These are phyloP conservation scores for Cystobasidiaceae sp. DNA, from an alignment of 1,284 basidiomycete genomes.

Conservation along the genomic window DNA sequence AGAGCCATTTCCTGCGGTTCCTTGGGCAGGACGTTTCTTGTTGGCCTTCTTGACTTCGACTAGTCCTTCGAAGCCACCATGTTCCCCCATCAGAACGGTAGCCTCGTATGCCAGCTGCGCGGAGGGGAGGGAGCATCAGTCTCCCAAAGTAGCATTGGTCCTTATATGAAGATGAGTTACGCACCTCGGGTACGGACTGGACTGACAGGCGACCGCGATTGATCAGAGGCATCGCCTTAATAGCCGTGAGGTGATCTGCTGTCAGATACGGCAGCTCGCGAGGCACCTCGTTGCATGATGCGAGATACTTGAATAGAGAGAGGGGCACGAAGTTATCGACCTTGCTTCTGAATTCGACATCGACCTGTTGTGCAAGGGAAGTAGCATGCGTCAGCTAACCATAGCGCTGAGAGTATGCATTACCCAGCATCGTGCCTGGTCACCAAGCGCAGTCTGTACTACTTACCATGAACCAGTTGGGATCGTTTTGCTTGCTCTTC, in stretches of 20 bases:
- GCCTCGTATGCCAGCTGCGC: conserved; percentile 63
- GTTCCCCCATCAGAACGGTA: conserved; percentile 61
- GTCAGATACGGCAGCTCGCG: conserved; percentile 52
- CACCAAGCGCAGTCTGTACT: no score
- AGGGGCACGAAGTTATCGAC: conserved; percentile 72
- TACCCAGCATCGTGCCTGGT: no score
- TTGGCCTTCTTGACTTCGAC: conserved; percentile 15
- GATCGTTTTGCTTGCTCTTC: conserved; percentile 69
- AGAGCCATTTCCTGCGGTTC: no score
- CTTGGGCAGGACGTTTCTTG: no score
- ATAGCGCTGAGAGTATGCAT: no score
- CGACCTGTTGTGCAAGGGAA: no score
- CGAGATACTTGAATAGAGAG: conserved; percentile 64
- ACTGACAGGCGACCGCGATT: conserved; percentile 80
- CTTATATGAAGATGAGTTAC: no score
- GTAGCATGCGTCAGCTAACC: no score
- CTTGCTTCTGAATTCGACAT: conserved; percentile 65
- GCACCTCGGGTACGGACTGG: conserved; percentile 58
- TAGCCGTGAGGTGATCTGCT: conserved; percentile 44
- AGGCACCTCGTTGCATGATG: conserved; percentile 50
- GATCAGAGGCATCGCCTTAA: conserved; percentile 70
- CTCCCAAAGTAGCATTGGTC: not conserved
- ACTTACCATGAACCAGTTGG: conserved; percentile 79
- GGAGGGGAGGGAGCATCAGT: not conserved
- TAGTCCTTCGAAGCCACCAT: conserved; percentile 55